phyloP scores from a whole-genome alignment of 1,284 basidiomycete species.

The Tylopilus sp. region DNA sequence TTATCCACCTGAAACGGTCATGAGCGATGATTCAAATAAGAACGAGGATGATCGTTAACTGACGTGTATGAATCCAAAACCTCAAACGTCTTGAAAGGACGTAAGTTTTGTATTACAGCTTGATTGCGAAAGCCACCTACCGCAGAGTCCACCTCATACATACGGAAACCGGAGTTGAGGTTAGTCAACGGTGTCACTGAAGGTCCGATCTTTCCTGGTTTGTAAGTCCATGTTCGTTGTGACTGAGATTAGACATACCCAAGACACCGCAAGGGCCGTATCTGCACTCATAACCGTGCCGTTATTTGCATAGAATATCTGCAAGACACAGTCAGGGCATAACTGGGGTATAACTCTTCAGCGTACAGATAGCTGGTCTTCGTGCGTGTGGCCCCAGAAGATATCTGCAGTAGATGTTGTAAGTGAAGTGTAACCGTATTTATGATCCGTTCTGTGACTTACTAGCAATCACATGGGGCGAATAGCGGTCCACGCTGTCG shows the following conservation, averaged over 20 bases:
- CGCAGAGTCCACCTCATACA: slow-evolving; percentile 80
- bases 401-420: slow-evolving; percentile 55
- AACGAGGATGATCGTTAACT: slow-evolving; percentile 6
- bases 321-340: background rate
- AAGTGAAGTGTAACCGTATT: background rate
- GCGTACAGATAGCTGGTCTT: slow-evolving; percentile 73
- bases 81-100: slow-evolving; percentile 45
- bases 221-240: background rate
- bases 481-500: slow-evolving; percentile 77
- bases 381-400: slow-evolving; percentile 85
- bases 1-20: slow-evolving; percentile 40
- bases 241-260: slow-evolving; percentile 48
- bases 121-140: slow-evolving; percentile 49
- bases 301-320: slow-evolving; percentile 56
- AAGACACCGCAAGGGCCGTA: slow-evolving; percentile 64
- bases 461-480: slow-evolving; percentile 83
- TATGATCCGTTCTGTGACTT: slow-evolving; percentile 32
- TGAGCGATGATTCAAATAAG: background rate
- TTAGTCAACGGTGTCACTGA: slow-evolving; percentile 79
- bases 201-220: slow-evolving; percentile 62
- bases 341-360: background rate
- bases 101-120: slow-evolving; percentile 10
- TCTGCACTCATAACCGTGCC: slow-evolving; percentile 59
- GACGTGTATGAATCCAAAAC: slow-evolving; percentile 50
- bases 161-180: slow-evolving; percentile 81